Percentiles rank a stretch among this genome's conserved stretches.
phyloP scores from a whole-genome alignment of 164 flowering plant genomes.

The Cinnamomum micranthum region DNA sequence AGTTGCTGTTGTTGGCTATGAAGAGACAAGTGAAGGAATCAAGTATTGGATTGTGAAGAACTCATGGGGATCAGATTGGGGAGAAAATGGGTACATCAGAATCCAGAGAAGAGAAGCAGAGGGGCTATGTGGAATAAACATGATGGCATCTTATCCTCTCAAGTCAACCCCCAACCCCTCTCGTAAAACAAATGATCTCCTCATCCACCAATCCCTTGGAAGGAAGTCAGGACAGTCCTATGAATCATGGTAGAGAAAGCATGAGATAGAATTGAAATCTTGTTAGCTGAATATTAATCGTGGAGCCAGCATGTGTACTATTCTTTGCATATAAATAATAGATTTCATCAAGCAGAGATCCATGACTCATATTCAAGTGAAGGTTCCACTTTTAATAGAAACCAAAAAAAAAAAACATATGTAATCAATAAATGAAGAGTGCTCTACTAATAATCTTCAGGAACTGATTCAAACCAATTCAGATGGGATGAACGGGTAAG shows the following conservation, averaged over 20 bases:
- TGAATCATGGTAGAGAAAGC: constrained; percentile 1
- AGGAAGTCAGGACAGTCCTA: constrained; percentile 18
- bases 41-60: constrained; percentile 37
- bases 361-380: constrained; percentile 6
- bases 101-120: constrained; percentile 17
- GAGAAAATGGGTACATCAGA: constrained; percentile 28
- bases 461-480: background rate
- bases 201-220: constrained; percentile 12
- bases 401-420: constrained; percentile 6
- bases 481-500: constrained; percentile 1
- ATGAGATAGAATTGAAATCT: background rate
- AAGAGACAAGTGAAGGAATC: constrained; percentile 17
- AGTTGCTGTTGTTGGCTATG: constrained; percentile 31
- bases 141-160: constrained; percentile 27
- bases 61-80: constrained; percentile 35
- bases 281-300: background rate
- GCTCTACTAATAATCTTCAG: constrained; percentile 1
- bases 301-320: background rate
- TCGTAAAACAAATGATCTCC: constrained; percentile 3
- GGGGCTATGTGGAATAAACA: constrained; percentile 32
- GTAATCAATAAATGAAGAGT: constrained; percentile 9
- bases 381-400: constrained; percentile 7
- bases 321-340: background rate
- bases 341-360: background rate
- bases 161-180: constrained; percentile 14